A percentile compares a stretch with the other conserved stretches of the same genome.
Conservation (phyloP, 805 yeast species). For the Cyberlindnera saturnus region DNA sequence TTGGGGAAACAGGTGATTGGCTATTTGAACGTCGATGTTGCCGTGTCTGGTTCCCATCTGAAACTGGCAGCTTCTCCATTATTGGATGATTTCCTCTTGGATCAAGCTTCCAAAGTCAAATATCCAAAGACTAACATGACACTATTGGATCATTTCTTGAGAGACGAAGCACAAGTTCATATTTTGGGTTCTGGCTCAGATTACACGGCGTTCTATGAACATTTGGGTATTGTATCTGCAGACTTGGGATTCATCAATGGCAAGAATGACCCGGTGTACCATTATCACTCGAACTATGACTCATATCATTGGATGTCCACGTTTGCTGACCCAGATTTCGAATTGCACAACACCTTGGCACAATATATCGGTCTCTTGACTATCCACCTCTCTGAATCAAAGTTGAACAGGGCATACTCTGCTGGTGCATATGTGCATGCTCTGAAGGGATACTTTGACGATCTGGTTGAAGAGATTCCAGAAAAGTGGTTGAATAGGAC, state of each 20-base stretch:
- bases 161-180: conserved; percentile 27
- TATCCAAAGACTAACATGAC: conserved; percentile 34
- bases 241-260: conserved; percentile 49
- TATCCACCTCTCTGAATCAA: conserved; percentile 42
- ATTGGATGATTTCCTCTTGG: conserved; percentile 39
- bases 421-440: conserved; percentile 33
- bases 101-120: conserved; percentile 36
- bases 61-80: conserved; percentile 51
- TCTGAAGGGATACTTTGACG: conserved; percentile 32
- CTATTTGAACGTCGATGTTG: conserved; percentile 64
- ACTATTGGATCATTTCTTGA: conserved; percentile 24
- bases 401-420: conserved; percentile 35
- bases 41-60: conserved; percentile 51
- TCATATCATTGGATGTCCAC: conserved; percentile 65
- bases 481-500: conserved; percentile 29
- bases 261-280: conserved; percentile 53
- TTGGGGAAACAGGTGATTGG: conserved; percentile 52
- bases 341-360: conserved; percentile 49
- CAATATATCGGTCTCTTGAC: conserved; percentile 46
- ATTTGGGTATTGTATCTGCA: conserved; percentile 53
- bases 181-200: conserved; percentile 70
- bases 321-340: conserved; percentile 58
- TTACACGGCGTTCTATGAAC: conserved; percentile 54
- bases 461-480: conserved; percentile 32
- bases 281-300: conserved; percentile 72